Evolutionary conservation across 495 filamentous ascomycete species (phyloP).

Genomic region (Hypoxylon rickii): DNA sequence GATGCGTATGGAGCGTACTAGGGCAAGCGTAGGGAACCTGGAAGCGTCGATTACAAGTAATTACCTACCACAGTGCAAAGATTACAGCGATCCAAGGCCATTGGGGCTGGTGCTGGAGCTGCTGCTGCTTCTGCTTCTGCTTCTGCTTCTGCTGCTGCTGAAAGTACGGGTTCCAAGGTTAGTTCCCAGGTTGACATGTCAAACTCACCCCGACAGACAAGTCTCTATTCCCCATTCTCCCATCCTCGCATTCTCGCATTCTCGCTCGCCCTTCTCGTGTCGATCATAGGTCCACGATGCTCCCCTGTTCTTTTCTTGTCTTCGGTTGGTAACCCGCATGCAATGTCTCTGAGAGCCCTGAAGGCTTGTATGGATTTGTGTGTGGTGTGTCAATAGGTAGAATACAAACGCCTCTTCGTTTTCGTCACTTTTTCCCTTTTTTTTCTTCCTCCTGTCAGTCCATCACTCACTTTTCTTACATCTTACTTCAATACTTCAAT

Average conservation of each 20-base stretch:
- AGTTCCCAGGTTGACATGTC: conserved; percentile 19
- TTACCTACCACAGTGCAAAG: no score
- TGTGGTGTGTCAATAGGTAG: background rate
- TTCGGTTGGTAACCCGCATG: conserved; percentile 32
- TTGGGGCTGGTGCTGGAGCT: no score
- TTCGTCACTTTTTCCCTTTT: conserved; percentile 12
- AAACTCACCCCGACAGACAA: conserved; percentile 25
- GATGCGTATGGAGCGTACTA: no score
- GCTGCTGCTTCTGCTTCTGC: no score
- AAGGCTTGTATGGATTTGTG: conserved; percentile 7
- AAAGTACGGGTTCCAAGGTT: no score
- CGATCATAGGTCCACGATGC: conserved; percentile 30
- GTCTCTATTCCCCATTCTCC: conserved; percentile 14
- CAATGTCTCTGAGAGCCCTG: conserved; percentile 28
- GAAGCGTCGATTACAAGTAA: no score
- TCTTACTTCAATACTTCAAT: background rate
- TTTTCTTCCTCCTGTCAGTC: background rate
- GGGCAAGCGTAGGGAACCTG: no score
- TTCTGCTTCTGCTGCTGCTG: no score
- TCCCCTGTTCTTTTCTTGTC: conserved; percentile 19
- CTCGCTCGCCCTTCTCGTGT: conserved; percentile 26
- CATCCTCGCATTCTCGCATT: no score
- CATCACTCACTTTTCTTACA: background rate
- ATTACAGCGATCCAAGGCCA: no score
- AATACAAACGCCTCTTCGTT: conserved; percentile 28